A percentile compares a stretch with the other conserved stretches of the same genome.
These are phyloP conservation scores for Catharanthus roseus DNA, from an alignment of 257 asterid species.

Conservation along the genomic window DNA sequence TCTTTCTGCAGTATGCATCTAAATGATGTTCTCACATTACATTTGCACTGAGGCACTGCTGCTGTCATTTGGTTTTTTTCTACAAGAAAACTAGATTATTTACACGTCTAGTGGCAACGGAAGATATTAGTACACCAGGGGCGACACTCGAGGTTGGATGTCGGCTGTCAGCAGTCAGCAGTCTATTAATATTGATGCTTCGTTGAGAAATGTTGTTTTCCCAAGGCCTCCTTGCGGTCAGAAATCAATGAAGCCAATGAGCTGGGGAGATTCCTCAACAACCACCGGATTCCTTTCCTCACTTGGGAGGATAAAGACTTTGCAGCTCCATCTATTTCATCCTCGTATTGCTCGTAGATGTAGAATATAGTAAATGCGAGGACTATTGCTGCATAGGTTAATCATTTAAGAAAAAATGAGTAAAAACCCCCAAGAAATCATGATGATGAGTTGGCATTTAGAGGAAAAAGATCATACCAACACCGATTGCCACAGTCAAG, in stretches of 20 bases:
- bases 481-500: slow-evolving; percentile 47
- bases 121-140: neutral
- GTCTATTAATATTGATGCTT: slow-evolving; percentile 12
- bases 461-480: slow-evolving; percentile 44
- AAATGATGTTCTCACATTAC: slow-evolving; percentile 7
- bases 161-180: neutral
- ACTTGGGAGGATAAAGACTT: neutral
- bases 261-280: slow-evolving; percentile 15
- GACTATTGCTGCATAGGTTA: slow-evolving; percentile 51
- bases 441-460: slow-evolving; percentile 6
- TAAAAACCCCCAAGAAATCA: neutral
- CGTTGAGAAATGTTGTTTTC: neutral
- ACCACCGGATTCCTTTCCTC: slow-evolving; percentile 10
- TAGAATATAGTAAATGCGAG: slow-evolving; percentile 60
- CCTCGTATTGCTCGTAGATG: slow-evolving; percentile 85
- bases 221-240: neutral
- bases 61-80: neutral
- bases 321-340: slow-evolving; percentile 47
- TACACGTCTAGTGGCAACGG: neutral
- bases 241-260: slow-evolving; percentile 5
- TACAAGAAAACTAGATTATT: neutral
- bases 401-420: slow-evolving; percentile 5
- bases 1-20: neutral
- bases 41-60: neutral
- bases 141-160: too few relatives aligned